Conservation (phyloP, 2,329 filamentous ascomycete species). For the Trichoderma sp. region DNA sequence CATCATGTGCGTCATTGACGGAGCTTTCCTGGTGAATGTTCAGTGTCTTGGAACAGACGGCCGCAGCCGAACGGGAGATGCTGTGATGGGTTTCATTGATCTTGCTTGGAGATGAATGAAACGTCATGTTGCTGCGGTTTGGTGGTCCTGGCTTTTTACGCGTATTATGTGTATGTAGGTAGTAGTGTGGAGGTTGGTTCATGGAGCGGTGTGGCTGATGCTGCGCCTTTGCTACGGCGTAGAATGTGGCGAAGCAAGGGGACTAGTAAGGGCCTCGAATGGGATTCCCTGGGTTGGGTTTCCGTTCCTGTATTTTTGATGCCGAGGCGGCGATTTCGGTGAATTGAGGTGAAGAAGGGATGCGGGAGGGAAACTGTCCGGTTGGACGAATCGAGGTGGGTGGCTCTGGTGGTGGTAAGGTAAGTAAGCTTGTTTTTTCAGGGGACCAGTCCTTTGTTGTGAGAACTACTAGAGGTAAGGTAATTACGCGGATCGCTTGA, state of each 20-base stretch:
- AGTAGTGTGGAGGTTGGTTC: neutral
- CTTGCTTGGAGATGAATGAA: too few species aligned
- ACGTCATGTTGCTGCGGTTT: too few species aligned
- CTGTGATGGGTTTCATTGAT: too few species aligned
- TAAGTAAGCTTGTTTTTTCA: too few species aligned
- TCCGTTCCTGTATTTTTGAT: neutral
- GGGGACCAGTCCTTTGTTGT: neutral
- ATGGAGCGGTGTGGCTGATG: constrained; percentile 11
- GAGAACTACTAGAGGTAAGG: neutral
- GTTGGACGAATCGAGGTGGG: too few species aligned
- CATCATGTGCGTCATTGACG: too few species aligned
- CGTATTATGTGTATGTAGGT: too few species aligned
- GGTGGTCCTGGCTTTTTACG: too few species aligned
- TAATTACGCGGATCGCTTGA: neutral
- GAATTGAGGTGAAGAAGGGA: neutral
- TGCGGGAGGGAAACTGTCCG: neutral
- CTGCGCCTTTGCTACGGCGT: neutral
- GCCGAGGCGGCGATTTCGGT: neutral
- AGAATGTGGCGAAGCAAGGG: constrained; percentile 8
- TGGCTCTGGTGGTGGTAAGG: too few species aligned
- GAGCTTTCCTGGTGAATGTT: too few species aligned
- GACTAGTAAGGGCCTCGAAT: neutral
- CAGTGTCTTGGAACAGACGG: too few species aligned
- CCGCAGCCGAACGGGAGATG: too few species aligned
- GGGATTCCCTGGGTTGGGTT: constrained; percentile 8